Conservation (phyloP, 495 filamentous ascomycete genomes). For the Penicillium paradoxum region DNA sequence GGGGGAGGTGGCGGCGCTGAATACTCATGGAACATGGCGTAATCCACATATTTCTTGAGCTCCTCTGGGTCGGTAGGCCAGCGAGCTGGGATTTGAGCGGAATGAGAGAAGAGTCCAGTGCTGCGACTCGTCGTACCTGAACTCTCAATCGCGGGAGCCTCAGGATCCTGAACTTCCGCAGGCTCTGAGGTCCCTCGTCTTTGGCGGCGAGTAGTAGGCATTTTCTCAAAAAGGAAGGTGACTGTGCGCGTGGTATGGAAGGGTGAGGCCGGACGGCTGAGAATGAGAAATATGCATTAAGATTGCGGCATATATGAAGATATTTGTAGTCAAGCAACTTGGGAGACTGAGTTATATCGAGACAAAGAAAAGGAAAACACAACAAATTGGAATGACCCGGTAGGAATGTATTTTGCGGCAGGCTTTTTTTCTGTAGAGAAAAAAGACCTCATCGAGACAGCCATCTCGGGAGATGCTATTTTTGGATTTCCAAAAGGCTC, state of each 20-base stretch:
- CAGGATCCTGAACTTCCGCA: not conserved
- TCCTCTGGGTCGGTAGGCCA: not conserved
- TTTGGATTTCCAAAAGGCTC: too few relatives aligned
- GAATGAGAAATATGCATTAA: not conserved
- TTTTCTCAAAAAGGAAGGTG: not conserved
- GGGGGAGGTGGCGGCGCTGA: not conserved
- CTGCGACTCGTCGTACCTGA: too few relatives aligned
- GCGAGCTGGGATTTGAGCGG: not conserved
- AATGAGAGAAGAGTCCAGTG: too few relatives aligned
- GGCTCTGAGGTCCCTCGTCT: not conserved
- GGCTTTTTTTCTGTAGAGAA: too few relatives aligned
- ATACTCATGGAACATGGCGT: not conserved
- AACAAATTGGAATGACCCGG: not conserved
- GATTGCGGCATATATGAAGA: not conserved
- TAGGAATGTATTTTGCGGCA: too few relatives aligned
- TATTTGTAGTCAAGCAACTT: not conserved
- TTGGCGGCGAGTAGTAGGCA: not conserved
- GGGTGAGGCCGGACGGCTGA: not conserved
- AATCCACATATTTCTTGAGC: not conserved
- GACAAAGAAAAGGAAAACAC: not conserved
- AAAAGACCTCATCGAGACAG: too few relatives aligned
- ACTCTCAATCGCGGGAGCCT: not conserved
- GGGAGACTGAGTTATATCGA: too few relatives aligned
- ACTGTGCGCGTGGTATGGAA: not conserved
- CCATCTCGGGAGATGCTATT: too few relatives aligned